phyloP scores from a whole-genome alignment of 495 filamentous ascomycete genomes.

The Hypoxylon fragiforme region DNA sequence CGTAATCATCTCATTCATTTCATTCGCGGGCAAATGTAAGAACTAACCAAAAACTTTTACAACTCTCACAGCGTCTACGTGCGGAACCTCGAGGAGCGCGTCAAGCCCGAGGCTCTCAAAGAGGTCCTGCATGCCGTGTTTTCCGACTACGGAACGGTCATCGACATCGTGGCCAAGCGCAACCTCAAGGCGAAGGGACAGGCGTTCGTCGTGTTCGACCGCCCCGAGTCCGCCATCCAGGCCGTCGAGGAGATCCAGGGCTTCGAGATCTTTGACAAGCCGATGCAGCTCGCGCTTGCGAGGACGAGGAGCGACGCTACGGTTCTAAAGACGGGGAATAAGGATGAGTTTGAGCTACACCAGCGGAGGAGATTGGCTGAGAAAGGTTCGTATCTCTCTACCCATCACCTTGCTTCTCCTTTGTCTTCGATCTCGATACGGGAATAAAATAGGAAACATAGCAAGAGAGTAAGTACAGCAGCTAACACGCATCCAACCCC shows the following conservation, averaged over 20 bases:
- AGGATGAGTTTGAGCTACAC: conserved; percentile 84
- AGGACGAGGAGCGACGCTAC: conserved; percentile 87
- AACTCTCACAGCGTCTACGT: conserved; percentile 63
- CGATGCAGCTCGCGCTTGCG: conserved; percentile 86
- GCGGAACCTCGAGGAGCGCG: conserved; percentile 89
- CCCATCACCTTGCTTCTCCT: too few species aligned
- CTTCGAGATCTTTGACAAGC: conserved; percentile 92
- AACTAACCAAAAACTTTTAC: conserved; percentile 34
- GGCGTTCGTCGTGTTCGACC: conserved; percentile 94
- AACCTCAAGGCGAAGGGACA: conserved; percentile 94
- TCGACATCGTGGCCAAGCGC: conserved; percentile 91
- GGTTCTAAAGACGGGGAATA: conserved; percentile 69
- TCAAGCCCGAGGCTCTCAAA: conserved; percentile 79
- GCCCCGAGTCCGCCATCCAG: conserved; percentile 68
- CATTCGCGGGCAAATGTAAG: neutral
- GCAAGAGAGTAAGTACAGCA: neutral
- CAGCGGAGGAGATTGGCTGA: conserved; percentile 84
- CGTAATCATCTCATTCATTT: neutral
- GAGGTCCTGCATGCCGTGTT: conserved; percentile 78
- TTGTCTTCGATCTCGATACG: neutral
- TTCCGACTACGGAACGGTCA: conserved; percentile 83
- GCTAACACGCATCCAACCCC: neutral
- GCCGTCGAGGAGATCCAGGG: conserved; percentile 91
- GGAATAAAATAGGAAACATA: neutral
- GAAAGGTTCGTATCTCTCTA: conserved; percentile 66